These are phyloP conservation scores for Apiospora kogelbergensis DNA, from an alignment of 2,329 filamentous ascomycete genomes.

Conservation along the genomic window DNA sequence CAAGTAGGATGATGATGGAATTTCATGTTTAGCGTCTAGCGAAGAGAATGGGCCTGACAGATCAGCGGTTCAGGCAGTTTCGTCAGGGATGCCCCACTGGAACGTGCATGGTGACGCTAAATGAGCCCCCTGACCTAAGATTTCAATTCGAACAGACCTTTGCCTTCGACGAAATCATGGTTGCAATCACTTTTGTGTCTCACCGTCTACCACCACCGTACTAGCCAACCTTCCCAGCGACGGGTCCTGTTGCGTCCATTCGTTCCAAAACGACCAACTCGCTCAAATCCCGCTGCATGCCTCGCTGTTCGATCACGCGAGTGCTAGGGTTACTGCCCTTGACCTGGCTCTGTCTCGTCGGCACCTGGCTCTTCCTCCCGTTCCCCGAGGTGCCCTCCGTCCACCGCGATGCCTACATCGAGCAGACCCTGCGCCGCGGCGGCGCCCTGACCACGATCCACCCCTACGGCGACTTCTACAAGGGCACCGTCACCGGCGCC, in stretches of 20 bases:
- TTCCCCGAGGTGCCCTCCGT: constrained; percentile 9
- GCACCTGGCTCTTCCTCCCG: constrained; percentile 16
- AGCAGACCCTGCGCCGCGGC: constrained; percentile 8
- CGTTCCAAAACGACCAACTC: not conserved
- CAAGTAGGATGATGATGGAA: no score
- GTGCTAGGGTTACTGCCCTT: constrained; percentile 16
- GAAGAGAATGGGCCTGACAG: not conserved
- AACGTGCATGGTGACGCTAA: not conserved
- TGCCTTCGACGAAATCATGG: not conserved
- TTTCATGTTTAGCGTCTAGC: not conserved
- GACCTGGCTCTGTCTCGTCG: constrained; percentile 16
- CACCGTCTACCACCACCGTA: not conserved
- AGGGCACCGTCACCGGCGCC: not conserved
- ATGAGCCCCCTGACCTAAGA: not conserved
- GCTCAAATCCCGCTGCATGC: constrained; percentile 10
- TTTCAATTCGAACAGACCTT: not conserved
- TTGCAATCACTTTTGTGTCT: not conserved
- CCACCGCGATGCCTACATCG: constrained; percentile 10
- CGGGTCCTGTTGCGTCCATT: constrained; percentile 7
- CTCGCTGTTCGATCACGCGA: constrained; percentile 15
- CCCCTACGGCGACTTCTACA: constrained; percentile 9
- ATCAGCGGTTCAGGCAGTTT: not conserved
- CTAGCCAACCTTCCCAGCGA: not conserved
- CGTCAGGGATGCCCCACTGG: not conserved
- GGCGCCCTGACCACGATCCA: constrained; percentile 9